Evolutionary conservation across 305 asterid genomes (phyloP).

Genomic region (Fraxinus floribunda): DNA sequence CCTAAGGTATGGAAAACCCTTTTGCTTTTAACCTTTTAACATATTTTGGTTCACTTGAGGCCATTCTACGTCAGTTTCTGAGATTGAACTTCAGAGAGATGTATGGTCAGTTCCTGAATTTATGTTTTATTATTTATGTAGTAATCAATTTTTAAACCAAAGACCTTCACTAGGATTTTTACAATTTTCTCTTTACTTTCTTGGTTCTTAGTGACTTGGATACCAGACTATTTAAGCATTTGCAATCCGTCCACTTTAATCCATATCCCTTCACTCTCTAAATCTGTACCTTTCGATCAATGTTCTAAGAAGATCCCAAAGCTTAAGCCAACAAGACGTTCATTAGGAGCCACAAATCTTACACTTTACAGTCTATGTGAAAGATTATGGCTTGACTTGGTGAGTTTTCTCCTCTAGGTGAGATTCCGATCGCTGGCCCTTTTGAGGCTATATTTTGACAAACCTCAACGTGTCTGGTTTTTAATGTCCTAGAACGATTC

Average conservation of each 20-base stretch:
- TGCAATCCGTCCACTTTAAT: neutral
- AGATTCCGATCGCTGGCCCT: neutral
- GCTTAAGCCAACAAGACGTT: neutral
- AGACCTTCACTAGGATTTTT: neutral
- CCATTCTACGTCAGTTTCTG: neutral
- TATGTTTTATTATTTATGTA: neutral
- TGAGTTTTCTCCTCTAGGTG: neutral
- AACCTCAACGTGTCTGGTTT: neutral
- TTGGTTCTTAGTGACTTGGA: neutral
- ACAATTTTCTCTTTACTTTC: neutral
- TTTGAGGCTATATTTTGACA: neutral
- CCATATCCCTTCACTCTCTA: neutral
- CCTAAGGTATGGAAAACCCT: conserved; percentile 53
- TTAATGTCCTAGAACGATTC: neutral
- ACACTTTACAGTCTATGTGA: neutral
- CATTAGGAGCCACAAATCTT: neutral
- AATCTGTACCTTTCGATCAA: neutral
- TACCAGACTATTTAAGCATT: neutral
- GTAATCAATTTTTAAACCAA: neutral
- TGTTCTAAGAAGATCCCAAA: neutral
- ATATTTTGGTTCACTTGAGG: neutral
- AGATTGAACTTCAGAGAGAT: neutral
- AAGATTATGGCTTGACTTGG: neutral
- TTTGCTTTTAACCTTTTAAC: neutral
- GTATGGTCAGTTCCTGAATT: neutral